These are phyloP conservation scores for Tolypocladium paradoxum DNA, from an alignment of 2,329 filamentous ascomycete species.

Conservation along the genomic window DNA sequence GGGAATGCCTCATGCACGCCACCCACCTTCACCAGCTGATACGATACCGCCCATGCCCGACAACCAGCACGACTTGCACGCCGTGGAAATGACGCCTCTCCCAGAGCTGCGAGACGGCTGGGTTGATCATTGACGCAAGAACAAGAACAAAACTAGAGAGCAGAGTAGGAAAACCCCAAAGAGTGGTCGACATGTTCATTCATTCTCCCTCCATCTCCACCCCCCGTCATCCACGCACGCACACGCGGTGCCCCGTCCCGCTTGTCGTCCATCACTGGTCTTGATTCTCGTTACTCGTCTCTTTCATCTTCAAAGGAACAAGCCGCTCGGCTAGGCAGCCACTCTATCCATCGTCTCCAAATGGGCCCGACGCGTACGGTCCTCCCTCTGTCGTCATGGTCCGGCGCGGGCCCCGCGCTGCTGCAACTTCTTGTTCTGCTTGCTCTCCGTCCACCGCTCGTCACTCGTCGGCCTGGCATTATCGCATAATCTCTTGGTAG, in stretches of 20 bases:
- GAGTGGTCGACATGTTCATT: background rate
- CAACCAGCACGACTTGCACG: background rate
- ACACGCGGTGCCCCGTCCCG: background rate
- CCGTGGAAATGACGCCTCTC: background rate
- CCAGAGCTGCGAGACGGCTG: background rate
- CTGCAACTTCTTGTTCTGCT: background rate
- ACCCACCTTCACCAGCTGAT: background rate
- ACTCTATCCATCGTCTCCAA: background rate
- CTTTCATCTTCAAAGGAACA: background rate
- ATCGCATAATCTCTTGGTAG: conserved; percentile 88
- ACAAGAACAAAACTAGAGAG: background rate
- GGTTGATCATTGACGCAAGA: background rate
- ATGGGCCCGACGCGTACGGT: background rate
- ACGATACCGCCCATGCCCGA: background rate
- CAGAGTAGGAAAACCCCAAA: background rate
- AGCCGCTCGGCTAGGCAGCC: background rate
- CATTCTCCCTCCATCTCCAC: background rate
- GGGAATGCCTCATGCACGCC: background rate
- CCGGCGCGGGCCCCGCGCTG: background rate
- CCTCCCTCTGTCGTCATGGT: background rate
- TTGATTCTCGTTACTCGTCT: background rate
- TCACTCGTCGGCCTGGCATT: conserved; percentile 2
- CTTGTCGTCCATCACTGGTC: background rate
- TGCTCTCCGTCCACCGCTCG: background rate
- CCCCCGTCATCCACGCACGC: background rate